Evolutionary conservation across 768 basidiomycete genomes (phyloP).

Genomic region (Phanerochaete carnosa): DNA sequence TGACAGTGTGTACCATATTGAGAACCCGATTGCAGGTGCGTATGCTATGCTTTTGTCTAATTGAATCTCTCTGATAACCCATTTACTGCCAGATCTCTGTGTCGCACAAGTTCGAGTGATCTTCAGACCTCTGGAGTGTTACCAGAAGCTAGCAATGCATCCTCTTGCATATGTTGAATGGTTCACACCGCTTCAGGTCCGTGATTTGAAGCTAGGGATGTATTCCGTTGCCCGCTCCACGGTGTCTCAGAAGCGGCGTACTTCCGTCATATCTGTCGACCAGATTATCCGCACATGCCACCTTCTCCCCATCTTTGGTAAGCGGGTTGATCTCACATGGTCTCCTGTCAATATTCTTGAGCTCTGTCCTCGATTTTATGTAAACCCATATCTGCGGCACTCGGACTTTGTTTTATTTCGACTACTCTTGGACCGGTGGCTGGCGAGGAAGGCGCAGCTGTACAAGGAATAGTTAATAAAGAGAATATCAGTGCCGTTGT

Average conservation of each 20-base stretch:
- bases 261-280: not conserved
- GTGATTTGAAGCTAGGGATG: not conserved
- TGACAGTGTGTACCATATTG: too few relatives aligned
- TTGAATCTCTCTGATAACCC: slow-evolving; percentile 27
- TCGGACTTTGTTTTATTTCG: not conserved
- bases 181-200: slow-evolving; percentile 20
- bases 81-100: slow-evolving; percentile 16
- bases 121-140: slow-evolving; percentile 22
- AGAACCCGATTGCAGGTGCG: too few relatives aligned
- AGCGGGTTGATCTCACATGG: not conserved
- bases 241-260: not conserved
- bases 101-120: slow-evolving; percentile 25
- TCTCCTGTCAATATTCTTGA: not conserved
- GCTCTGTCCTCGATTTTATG: not conserved
- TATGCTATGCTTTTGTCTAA: not conserved
- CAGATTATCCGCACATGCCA: not conserved
- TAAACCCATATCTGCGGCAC: not conserved
- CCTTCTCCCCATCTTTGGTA: not conserved
- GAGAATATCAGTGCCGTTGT: not conserved
- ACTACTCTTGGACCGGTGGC: not conserved
- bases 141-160: slow-evolving; percentile 3
- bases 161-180: slow-evolving; percentile 27
- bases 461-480: not conserved
- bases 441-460: not conserved
- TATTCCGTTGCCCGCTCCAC: slow-evolving; percentile 8